phyloP scores from a whole-genome alignment of 768 basidiomycete species.

The Neoboletus magnificus region DNA sequence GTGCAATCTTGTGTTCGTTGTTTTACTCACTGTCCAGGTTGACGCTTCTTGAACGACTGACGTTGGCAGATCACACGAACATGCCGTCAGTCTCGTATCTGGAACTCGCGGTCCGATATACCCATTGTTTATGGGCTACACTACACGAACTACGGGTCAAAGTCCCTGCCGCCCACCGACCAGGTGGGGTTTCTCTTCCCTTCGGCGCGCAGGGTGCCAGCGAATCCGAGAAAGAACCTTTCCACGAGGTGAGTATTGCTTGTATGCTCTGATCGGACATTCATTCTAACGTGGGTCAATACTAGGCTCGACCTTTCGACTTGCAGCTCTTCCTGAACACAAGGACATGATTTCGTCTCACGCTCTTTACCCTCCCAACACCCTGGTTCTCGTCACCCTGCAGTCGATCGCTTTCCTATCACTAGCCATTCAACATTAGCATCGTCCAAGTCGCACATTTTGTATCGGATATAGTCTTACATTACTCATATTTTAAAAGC shows the following conservation, averaged over 20 bases:
- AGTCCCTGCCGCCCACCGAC: constrained; percentile 37
- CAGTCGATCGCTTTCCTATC: constrained; percentile 5
- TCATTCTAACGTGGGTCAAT: not conserved
- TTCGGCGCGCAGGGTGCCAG: constrained; percentile 26
- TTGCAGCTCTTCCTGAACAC: constrained; percentile 49
- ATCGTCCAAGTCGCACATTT: constrained; percentile 12
- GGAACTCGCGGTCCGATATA: constrained; percentile 66
- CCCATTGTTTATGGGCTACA: constrained; percentile 55
- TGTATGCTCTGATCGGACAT: not conserved
- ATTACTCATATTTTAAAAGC: constrained; percentile 28
- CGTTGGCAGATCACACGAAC: constrained; percentile 45
- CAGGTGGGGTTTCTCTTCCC: constrained; percentile 46
- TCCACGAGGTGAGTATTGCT: constrained; percentile 34
- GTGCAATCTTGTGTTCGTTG: constrained; percentile 76
- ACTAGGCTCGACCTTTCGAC: constrained; percentile 51
- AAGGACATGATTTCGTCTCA: constrained; percentile 36
- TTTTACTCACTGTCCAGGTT: not conserved
- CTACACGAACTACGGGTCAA: constrained; percentile 50
- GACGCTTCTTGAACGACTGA: constrained; percentile 1
- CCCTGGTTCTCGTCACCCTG: not conserved
- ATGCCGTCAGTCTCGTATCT: constrained; percentile 55
- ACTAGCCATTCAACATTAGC: constrained; percentile 10
- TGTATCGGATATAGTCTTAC: constrained; percentile 22
- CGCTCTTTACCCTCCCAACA: not conserved
- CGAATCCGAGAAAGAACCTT: constrained; percentile 33